Base-by-base conservation (phyloP, 805 yeast genomes). In the Kodamaea jinghongensis region DNA sequence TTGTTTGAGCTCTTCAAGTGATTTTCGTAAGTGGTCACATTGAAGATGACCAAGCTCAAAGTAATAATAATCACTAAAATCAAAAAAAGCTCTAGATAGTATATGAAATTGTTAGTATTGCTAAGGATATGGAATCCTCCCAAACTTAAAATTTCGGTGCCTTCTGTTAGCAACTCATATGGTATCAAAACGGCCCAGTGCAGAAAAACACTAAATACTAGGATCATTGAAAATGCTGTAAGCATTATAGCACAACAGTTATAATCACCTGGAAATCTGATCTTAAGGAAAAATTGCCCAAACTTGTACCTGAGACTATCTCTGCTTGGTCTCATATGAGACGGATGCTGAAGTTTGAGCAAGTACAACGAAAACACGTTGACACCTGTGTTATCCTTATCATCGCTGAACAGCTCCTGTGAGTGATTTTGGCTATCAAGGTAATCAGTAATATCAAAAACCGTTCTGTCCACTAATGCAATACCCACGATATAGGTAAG, bases 401-500 rank as follows among this genome's bases (percentile, higher is more conserved):
- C 12, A 16, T 10, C 28, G 17, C 17, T 30, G 28, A 30, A 14
- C 25, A 15, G n/a, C 6, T 32, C 42, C 11, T 31, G 44, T 9
- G 22, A 13, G 14, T 39, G 31, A 20, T 20, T 20, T 17, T 31
- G 34, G 14, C 31, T 37, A 20, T 45, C 47, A 31, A 49, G 45
- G 30, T 80, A 54, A 44, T 81, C 87, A 11, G 74, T 74, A 12
- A 82, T 66, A 48, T 83, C 90, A 17, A 75, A 56, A 39, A 87
- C 69, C 34, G 81, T 73, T 22, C 81, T 61, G 60, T 87, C 95
- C 28, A 86, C 75, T 12, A 83, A 71, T 22, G 86, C 61, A 1
- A 85, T 77, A 0, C 88, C 79, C 1, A 80, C 65, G 43, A 85
- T 75, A 56, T 70, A 86, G 1, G 90, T 76, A 35, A 79, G 53